phyloP scores from a whole-genome alignment of 177 flowering plant genomes.

The Vitis hybrid region DNA sequence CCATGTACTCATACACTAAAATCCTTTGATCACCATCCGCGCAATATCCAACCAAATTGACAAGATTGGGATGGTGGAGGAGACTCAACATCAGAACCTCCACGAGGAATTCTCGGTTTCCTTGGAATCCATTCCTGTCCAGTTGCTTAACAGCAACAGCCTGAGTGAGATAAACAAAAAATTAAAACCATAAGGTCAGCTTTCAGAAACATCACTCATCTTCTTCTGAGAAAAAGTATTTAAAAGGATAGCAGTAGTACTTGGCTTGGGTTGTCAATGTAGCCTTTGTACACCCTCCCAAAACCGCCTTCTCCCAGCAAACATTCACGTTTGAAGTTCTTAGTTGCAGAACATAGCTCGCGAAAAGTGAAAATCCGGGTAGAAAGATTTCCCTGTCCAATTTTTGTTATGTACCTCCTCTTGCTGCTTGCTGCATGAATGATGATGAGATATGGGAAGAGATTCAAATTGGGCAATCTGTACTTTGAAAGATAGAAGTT shows the following conservation, averaged over 20 bases:
- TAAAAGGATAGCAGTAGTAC: conserved; percentile 21
- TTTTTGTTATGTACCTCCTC: conserved; percentile 48
- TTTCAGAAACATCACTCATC: too few relatives aligned
- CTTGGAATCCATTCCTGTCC: conserved; percentile 85
- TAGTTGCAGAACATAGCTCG: conserved; percentile 66
- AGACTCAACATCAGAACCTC: conserved; percentile 82
- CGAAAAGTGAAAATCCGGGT: conserved; percentile 56
- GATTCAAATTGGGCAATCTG: not conserved
- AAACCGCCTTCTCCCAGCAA: conserved; percentile 88
- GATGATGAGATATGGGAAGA: not conserved
- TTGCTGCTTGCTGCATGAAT: conserved; percentile 56
- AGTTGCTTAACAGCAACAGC: conserved; percentile 82
- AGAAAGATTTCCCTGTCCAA: conserved; percentile 57
- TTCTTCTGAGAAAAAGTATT: not conserved
- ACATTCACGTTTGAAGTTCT: conserved; percentile 51
- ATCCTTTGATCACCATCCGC: conserved; percentile 77
- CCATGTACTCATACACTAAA: conserved; percentile 78
- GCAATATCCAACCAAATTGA: conserved; percentile 79
- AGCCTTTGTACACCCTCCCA: conserved; percentile 86
- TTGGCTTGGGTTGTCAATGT: conserved; percentile 38
- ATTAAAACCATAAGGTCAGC: not conserved
- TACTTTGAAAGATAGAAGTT: not conserved
- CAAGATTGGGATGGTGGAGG: conserved; percentile 69
- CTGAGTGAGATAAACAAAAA: conserved; percentile 27
- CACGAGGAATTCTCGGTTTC: conserved; percentile 82